Conservation (phyloP, 2,329 filamentous ascomycete species). For the Colletotrichum destructivum region DNA sequence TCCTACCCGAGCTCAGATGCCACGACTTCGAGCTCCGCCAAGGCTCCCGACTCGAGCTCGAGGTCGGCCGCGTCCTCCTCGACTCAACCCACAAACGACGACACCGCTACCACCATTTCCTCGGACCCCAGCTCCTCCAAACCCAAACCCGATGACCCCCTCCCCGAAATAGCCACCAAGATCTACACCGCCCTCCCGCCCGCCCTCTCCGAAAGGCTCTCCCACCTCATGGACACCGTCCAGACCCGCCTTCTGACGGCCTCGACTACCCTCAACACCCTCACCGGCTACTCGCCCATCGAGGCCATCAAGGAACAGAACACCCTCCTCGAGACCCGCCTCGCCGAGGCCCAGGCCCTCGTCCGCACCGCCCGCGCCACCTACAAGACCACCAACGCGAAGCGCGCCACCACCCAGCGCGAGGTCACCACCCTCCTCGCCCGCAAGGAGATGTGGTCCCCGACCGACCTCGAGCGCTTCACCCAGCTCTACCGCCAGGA, state of each 20-base stretch:
- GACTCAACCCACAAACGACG: conserved; percentile 2
- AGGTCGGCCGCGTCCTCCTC: conserved; percentile 15
- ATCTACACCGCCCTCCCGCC: conserved; percentile 54
- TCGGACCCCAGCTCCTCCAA: neutral
- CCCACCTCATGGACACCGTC: conserved; percentile 87
- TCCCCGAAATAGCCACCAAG: conserved; percentile 35
- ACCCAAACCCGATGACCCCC: conserved; percentile 17
- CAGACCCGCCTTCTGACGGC: conserved; percentile 89
- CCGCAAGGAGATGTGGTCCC: conserved; percentile 92
- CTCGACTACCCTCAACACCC: conserved; percentile 90
- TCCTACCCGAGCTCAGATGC: conserved; percentile 18
- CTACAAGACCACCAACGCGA: conserved; percentile 87
- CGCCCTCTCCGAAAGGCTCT: conserved; percentile 66
- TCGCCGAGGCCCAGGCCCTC: conserved; percentile 71
- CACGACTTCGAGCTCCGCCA: conserved; percentile 6
- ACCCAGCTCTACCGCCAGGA: conserved; percentile 92
- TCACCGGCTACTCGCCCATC: conserved; percentile 95
- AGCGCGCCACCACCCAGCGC: conserved; percentile 90
- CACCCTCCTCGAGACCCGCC: conserved; percentile 72
- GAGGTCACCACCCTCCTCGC: conserved; percentile 96
- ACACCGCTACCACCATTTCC: conserved; percentile 13
- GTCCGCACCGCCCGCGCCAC: conserved; percentile 81
- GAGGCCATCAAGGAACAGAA: conserved; percentile 88
- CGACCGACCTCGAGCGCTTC: conserved; percentile 91
- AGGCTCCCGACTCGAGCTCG: conserved; percentile 2